Base-by-base conservation (phyloP, 768 basidiomycete genomes). In the Pleurotus tuber-regium region DNA sequence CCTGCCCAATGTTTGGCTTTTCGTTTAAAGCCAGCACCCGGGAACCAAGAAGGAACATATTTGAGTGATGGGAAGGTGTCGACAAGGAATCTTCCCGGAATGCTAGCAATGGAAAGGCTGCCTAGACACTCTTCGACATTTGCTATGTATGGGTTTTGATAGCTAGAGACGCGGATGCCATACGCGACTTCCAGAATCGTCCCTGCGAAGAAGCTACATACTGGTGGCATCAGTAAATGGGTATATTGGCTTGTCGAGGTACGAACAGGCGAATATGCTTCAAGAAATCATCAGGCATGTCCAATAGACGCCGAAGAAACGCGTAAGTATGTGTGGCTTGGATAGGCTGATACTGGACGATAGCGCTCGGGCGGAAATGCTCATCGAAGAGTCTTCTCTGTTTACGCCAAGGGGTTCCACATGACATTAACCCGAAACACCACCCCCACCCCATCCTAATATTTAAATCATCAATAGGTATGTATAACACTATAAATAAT, bases 71-170 rank as follows among this genome's bases (percentile, higher is more conserved):
- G 46, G 29, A 47, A n/a, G 9, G 46, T 31, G 46, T 47, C 46
- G 10, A 47, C 46, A 14, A 47, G 21, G 31, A 47, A 47, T 16
- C 29, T 30, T 4, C 46, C 46, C 7, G 66, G 67, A 47, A 56
- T 58, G 25, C 59, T 58, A 1, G 64, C 69, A 43, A 58, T 61
- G 0, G 64, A 58, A 56, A 66, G 60, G 2, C 63, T 62, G 8
- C 64, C 61, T 29, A 71, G 38, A 23, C 65, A 67, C 26, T 49
- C 59, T 54, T 70, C 70, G 2, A 67, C 70, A 9, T 65, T 56
- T 9, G 59, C 51, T 23, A 70, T 56, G 50, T 47, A 48, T 12
- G 47, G 47, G n/a, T 54, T 36, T 18, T 38, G 28, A 18, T 31
- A 14, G 9, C 18, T 25, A 8, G 46, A 19, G 26, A 54, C 38